Evolutionary conservation across 441 rosid species (phyloP).

Genomic region (Pelargonium citronellum): DNA sequence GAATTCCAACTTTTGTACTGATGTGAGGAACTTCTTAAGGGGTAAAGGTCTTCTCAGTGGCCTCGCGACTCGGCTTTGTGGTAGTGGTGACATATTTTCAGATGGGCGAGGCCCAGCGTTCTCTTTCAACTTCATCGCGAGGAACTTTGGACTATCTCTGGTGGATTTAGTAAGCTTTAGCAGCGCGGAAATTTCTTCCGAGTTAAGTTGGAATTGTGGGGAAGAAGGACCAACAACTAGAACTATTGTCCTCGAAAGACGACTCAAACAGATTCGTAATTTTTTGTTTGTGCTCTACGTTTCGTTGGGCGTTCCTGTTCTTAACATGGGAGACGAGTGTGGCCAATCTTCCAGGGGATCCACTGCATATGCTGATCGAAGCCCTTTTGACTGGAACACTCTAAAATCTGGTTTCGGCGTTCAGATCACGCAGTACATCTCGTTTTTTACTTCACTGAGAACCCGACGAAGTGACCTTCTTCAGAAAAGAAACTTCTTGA

Average conservation of each 20-base stretch:
- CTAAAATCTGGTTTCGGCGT: conserved; percentile 52
- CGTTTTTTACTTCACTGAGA: conserved; percentile 64
- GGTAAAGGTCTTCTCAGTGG: conserved; percentile 68
- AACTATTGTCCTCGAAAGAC: conserved; percentile 57
- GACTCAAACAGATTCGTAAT: conserved; percentile 79
- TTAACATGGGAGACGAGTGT: conserved; percentile 93
- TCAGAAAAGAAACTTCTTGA: conserved; percentile 49
- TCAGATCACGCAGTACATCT: conserved; percentile 65
- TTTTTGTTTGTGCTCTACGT: conserved; percentile 65
- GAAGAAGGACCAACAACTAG: conserved; percentile 81
- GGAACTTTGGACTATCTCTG: conserved; percentile 76
- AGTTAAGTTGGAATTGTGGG: conserved; percentile 91
- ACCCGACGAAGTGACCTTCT: conserved; percentile 58
- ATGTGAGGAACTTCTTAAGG: conserved; percentile 62
- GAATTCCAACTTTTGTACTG: conserved; percentile 52
- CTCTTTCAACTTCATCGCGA: conserved; percentile 64
- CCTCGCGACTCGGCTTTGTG: conserved; percentile 86
- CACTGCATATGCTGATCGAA: conserved; percentile 41
- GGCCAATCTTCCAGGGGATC: conserved; percentile 79
- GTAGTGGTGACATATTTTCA: conserved; percentile 76
- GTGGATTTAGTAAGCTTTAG: conserved; percentile 88
- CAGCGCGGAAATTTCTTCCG: conserved; percentile 39
- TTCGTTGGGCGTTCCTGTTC: conserved; percentile 78
- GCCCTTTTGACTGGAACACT: conserved; percentile 61
- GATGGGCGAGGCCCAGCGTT: conserved; percentile 84